phyloP scores from a whole-genome alignment of 2,329 filamentous ascomycete genomes.

The Epichloe elymi region DNA sequence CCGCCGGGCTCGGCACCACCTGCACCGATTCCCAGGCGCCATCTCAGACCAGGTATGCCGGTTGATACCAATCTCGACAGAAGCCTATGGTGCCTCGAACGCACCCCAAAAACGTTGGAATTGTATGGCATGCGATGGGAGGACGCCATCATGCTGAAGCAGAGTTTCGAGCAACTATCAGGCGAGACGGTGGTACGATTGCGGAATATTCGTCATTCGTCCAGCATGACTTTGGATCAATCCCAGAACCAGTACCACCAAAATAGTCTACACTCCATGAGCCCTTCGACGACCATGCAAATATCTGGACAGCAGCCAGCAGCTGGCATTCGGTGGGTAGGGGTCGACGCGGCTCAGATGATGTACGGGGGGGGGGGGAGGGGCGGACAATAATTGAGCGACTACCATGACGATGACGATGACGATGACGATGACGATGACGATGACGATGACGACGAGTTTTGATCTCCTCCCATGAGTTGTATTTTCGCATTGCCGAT shows the following conservation, averaged over 20 bases:
- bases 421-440: neutral
- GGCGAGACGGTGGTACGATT: conserved; percentile 31
- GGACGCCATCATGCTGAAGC: conserved; percentile 38
- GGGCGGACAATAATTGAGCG: conserved; percentile 6
- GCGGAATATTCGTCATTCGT: conserved; percentile 23
- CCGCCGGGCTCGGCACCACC: conserved; percentile 34
- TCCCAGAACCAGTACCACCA: conserved; percentile 23
- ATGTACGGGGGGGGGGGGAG: conserved; percentile 20
- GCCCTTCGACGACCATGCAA: neutral
- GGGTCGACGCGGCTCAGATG: conserved; percentile 30
- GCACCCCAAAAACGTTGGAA: conserved; percentile 38
- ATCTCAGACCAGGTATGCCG: conserved; percentile 20
- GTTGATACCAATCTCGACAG: conserved; percentile 39
- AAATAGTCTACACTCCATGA: conserved; percentile 9
- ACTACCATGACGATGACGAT: neutral
- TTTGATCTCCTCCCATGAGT: neutral
- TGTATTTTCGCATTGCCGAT: neutral
- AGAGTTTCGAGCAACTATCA: conserved; percentile 39
- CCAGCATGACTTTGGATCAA: conserved; percentile 18
- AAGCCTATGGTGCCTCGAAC: conserved; percentile 41
- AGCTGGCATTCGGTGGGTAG: conserved; percentile 28
- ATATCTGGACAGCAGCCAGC: conserved; percentile 14
- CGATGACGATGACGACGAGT: neutral
- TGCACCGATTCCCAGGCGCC: conserved; percentile 38
- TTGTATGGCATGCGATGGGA: conserved; percentile 49